A percentile compares a stretch with the other conserved stretches of the same genome.
These are phyloP conservation scores for Striga hermonthica DNA, from an alignment of 305 asterid species.

Conservation along the genomic window DNA sequence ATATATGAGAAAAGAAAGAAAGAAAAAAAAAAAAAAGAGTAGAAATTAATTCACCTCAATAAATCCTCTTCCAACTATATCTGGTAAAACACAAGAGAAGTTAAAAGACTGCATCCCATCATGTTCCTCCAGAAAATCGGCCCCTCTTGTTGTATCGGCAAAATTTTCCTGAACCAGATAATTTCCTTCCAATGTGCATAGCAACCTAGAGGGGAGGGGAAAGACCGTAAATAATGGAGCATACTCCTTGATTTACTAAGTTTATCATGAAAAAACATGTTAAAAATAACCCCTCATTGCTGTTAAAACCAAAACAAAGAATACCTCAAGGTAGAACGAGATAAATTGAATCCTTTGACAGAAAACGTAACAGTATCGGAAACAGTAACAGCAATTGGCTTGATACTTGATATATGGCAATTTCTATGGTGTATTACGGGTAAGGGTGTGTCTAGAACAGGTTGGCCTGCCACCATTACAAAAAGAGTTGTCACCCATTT, in stretches of 20 bases:
- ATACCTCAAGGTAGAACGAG: slow-evolving; percentile 74
- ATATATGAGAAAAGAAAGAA: not conserved
- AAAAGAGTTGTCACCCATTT: slow-evolving; percentile 20
- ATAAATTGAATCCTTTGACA: slow-evolving; percentile 71
- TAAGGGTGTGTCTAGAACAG: slow-evolving; percentile 68
- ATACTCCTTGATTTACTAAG: not conserved
- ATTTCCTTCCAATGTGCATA: slow-evolving; percentile 69
- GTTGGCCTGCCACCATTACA: slow-evolving; percentile 60
- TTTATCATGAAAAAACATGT: not conserved
- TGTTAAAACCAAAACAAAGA: not conserved
- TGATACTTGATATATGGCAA: slow-evolving; percentile 67
- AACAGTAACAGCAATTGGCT: slow-evolving; percentile 81
- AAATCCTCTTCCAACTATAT: slow-evolving; percentile 73
- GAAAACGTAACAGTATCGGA: slow-evolving; percentile 66
- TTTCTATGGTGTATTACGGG: slow-evolving; percentile 42
- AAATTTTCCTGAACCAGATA: slow-evolving; percentile 55
- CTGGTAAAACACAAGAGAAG: slow-evolving; percentile 57
- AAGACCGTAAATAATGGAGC: slow-evolving; percentile 11
- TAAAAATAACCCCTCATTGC: slow-evolving; percentile 18
- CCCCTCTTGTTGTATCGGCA: slow-evolving; percentile 40
- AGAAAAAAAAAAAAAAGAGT: not conserved
- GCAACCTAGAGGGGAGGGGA: slow-evolving; percentile 37
- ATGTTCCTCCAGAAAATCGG: slow-evolving; percentile 39
- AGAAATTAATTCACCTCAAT: slow-evolving; percentile 52
- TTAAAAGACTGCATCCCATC: slow-evolving; percentile 53